A percentile compares a stretch with the other conserved stretches of the same genome.
phyloP scores from a whole-genome alignment of 805 yeast species.

The Lipomyces starkeyi region DNA sequence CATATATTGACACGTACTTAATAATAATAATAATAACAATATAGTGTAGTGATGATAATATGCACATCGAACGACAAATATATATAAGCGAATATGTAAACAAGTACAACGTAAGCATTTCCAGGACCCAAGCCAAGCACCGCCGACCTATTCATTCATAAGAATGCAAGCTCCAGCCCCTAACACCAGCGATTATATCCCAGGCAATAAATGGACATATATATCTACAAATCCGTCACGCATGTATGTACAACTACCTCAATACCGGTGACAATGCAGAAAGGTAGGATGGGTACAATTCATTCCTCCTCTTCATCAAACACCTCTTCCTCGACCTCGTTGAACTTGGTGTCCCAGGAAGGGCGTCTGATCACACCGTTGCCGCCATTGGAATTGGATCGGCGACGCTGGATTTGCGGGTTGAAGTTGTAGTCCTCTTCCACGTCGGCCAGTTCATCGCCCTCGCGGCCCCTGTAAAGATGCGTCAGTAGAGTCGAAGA shows the following conservation, averaged over 20 bases:
- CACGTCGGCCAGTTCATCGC: conserved; percentile 40
- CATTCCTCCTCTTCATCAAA: conserved; percentile 34
- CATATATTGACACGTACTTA: too few relatives aligned
- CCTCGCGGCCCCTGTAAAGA: conserved; percentile 38
- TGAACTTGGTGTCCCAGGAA: conserved; percentile 31
- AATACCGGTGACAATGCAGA: conserved; percentile 22
- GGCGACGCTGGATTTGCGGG: conserved; percentile 38
- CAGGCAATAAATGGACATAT: too few relatives aligned
- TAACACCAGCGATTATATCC: not conserved
- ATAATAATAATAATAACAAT: too few relatives aligned
- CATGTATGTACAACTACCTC: conserved; percentile 23
- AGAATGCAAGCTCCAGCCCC: not conserved
- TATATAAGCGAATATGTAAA: too few relatives aligned
- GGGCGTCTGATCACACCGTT: conserved; percentile 29
- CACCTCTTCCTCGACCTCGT: conserved; percentile 36
- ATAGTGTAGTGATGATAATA: too few relatives aligned
- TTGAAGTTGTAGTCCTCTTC: conserved; percentile 39
- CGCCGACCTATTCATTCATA: too few relatives aligned
- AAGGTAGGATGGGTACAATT: not conserved
- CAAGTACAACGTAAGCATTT: too few relatives aligned
- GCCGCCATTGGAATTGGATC: conserved; percentile 41
- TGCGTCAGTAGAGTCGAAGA: not conserved
- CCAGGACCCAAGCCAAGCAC: too few relatives aligned
- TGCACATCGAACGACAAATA: too few relatives aligned
- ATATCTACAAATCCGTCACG: conserved; percentile 17